Base-by-base conservation (phyloP, 345 rosid species). In the Corymbia maculata region DNA sequence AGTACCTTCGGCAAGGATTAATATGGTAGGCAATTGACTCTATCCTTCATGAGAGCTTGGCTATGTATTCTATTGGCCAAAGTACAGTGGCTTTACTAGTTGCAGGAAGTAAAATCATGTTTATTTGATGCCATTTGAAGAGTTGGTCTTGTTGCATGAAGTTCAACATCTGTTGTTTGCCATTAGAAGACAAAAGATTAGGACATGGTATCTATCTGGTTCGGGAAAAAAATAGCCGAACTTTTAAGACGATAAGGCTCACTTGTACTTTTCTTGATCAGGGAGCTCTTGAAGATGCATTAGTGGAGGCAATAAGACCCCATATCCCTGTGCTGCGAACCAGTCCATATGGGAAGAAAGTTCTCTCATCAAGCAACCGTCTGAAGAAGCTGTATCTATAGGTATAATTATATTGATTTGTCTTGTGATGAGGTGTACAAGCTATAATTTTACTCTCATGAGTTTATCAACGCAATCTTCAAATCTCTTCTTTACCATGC, bases 291-390 rank as follows among this genome's bases (percentile, higher is more conserved):
- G 95, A 92, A 88, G 90, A 90, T 89, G 91, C 93, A n/a, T 89
- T 97, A 88, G 92, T 95, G 86, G 95, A 93, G 85, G 95, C 97
- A 82, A 94, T 97, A 88, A 94, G 93, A 87, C 93, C 95, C 50
- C 93, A 92, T 89, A 88, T 92, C 88, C 93, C 94, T 51, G 86
- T 91, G 86, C 98, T 95, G 70, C 95, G 95, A 84, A 94, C 94
- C 64, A 97, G 96, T 90, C 97, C 97, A 44, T 94, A 94, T 17
- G 99, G 99, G 92, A 97, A 95, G 93, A 97, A 95, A 90, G 96
- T 97, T 89, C 94, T 97, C 88, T 93, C 95, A 36, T 75, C 82
- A n/a, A 90, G 94, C 90, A 92, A 92, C 89, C 91, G 87, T 91
- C 91, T 92, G 91, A 95, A 92, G 94, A 95, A 95, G 91, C 95